These are phyloP conservation scores for Curvularia sp. DNA, from an alignment of 2,329 filamentous ascomycete species.

Conservation along the genomic window DNA sequence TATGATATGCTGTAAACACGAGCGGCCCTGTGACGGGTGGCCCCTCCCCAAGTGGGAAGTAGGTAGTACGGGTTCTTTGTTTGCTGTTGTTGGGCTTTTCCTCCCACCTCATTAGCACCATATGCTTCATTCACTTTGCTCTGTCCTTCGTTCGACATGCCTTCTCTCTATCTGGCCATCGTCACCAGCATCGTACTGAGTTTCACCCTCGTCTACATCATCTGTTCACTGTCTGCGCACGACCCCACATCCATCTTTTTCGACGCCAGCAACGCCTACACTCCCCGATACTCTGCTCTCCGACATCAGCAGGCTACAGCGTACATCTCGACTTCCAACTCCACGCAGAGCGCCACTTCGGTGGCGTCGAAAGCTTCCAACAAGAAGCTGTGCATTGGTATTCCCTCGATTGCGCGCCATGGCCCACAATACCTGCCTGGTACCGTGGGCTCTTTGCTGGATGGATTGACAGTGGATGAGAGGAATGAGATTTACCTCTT, in stretches of 20 bases:
- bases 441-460: constrained; percentile 55
- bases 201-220: constrained; percentile 31
- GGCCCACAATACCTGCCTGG: constrained; percentile 52
- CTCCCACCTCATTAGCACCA: neutral
- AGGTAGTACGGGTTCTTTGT: neutral
- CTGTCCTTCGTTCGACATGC: neutral
- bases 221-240: constrained; percentile 36
- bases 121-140: neutral
- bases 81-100: neutral
- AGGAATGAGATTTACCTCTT: constrained; percentile 53
- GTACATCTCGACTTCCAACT: constrained; percentile 33
- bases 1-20: neutral
- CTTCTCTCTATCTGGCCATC: constrained; percentile 13
- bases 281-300: constrained; percentile 42
- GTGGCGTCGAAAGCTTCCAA: constrained; percentile 17
- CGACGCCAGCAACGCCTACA: constrained; percentile 42
- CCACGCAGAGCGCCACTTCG: constrained; percentile 23
- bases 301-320: constrained; percentile 40
- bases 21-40: neutral
- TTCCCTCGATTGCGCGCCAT: constrained; percentile 54
- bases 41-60: neutral
- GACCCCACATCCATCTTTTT: constrained; percentile 51
- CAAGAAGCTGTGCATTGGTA: constrained; percentile 54
- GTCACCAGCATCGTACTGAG: constrained; percentile 25
- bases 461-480: constrained; percentile 53